A percentile compares a stretch with the other conserved stretches of the same genome.
phyloP scores from a whole-genome alignment of 768 basidiomycete species.

The Asterophora parasitica region DNA sequence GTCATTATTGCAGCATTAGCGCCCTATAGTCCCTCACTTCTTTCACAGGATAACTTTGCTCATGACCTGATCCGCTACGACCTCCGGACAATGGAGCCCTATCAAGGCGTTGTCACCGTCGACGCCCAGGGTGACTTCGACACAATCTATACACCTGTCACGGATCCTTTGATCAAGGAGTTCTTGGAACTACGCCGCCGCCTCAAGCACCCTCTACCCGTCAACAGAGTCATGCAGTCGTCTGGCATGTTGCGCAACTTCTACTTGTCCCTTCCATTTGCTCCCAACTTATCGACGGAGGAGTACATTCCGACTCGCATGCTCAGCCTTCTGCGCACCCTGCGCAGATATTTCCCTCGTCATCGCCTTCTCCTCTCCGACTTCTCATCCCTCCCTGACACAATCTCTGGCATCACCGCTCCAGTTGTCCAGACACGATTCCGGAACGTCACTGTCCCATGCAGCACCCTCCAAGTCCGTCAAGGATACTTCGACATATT shows the following conservation, averaged over 20 bases:
- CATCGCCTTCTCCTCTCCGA: conserved; percentile 95
- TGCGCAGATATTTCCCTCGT: conserved; percentile 81
- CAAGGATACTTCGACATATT: conserved; percentile 99
- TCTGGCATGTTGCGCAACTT: conserved; percentile 55
- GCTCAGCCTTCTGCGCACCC: conserved; percentile 74
- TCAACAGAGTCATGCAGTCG: conserved; percentile 49
- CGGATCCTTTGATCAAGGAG: conserved; percentile 78
- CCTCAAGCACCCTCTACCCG: conserved; percentile 53
- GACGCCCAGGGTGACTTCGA: conserved; percentile 79
- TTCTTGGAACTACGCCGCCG: conserved; percentile 67
- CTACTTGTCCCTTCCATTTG: conserved; percentile 77
- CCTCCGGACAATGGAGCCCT: conserved; percentile 68
- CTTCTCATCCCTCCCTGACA: conserved; percentile 83
- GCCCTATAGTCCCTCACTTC: not conserved
- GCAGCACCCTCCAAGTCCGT: conserved; percentile 84
- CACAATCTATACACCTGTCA: conserved; percentile 76
- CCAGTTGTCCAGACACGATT: conserved; percentile 97
- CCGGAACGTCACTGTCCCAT: conserved; percentile 80
- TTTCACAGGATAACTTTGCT: conserved; percentile 83
- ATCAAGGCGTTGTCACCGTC: conserved; percentile 79
- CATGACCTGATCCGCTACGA: conserved; percentile 95
- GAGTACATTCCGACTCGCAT: conserved; percentile 94
- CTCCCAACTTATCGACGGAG: conserved; percentile 80
- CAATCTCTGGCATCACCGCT: conserved; percentile 69
- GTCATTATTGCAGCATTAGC: conserved; percentile 24